Percentiles rank a stretch among this genome's conserved stretches.
Conservation (phyloP, 2,329 filamentous ascomycete species). For the Hymenoscyphus scutula region DNA sequence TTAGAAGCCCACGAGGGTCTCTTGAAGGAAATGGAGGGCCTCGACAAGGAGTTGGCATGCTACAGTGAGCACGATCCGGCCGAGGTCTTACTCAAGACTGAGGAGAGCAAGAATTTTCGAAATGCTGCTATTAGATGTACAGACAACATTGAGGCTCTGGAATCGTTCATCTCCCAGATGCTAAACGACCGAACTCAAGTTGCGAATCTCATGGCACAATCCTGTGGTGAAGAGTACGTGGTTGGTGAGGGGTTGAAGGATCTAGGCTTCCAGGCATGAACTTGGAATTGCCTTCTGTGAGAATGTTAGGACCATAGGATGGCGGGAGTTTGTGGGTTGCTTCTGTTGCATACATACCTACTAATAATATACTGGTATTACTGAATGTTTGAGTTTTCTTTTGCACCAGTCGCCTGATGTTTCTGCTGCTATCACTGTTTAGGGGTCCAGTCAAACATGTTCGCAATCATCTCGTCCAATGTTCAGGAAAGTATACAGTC, state of each 20-base stretch:
- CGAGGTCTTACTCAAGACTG: slow-evolving; percentile 31
- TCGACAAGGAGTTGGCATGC: slow-evolving; percentile 35
- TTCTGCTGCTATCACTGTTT: neutral
- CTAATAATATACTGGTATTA: neutral
- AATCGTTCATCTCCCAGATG: slow-evolving; percentile 29
- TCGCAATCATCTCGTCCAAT: slow-evolving; percentile 3
- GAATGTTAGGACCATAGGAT: neutral
- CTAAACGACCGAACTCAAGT: slow-evolving; percentile 38
- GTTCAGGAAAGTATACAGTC: slow-evolving; percentile 1
- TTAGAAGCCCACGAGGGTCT: slow-evolving; percentile 31
- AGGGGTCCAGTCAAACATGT: neutral
- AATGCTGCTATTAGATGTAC: slow-evolving; percentile 34
- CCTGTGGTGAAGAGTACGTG: slow-evolving; percentile 48
- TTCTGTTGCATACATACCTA: slow-evolving; percentile 1
- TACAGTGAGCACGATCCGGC: slow-evolving; percentile 36
- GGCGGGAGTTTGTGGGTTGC: neutral
- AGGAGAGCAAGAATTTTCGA: slow-evolving; percentile 32
- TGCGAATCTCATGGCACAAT: slow-evolving; percentile 36
- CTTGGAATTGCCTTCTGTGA: slow-evolving; percentile 1
- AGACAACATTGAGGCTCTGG: slow-evolving; percentile 35
- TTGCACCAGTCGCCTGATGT: slow-evolving; percentile 3
- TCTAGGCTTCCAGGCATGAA: slow-evolving; percentile 24
- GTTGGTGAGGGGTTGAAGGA: slow-evolving; percentile 46
- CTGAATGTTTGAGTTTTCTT: neutral
- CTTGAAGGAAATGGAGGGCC: slow-evolving; percentile 29